phyloP scores from a whole-genome alignment of 2,329 filamentous ascomycete genomes.

The Ophiostoma himal-ulmi region DNA sequence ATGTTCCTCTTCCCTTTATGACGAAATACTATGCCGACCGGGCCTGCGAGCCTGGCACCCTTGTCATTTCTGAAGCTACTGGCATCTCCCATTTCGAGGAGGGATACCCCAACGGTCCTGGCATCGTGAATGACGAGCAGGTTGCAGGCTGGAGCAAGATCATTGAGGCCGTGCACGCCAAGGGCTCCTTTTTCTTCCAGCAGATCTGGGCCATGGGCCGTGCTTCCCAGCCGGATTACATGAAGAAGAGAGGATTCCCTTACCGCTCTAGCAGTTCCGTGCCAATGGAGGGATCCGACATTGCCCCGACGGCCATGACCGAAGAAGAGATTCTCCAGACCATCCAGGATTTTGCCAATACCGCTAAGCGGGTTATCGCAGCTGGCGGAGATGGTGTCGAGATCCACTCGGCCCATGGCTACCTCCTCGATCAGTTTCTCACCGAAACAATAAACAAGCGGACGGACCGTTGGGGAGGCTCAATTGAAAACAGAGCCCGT shows the following conservation, averaged over 20 bases:
- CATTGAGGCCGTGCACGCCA: neutral
- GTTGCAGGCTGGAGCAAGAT: neutral
- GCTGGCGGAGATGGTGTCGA: neutral
- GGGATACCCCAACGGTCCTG: neutral
- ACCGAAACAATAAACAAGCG: conserved; percentile 61
- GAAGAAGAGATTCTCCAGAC: neutral
- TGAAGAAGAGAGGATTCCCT: neutral
- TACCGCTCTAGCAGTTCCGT: neutral
- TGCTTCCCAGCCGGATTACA: neutral
- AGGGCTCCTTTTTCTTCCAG: neutral
- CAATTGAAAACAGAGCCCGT: conserved; percentile 65
- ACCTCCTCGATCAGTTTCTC: neutral
- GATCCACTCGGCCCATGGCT: neutral
- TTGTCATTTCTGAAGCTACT: neutral
- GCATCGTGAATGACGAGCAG: neutral
- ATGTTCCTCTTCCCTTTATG: neutral
- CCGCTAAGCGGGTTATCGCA: neutral
- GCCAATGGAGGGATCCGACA: neutral
- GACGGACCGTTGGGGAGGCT: conserved; percentile 62
- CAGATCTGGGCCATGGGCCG: neutral
- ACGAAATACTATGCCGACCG: neutral
- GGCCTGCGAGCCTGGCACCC: neutral
- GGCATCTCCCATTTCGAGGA: neutral
- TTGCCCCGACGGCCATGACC: neutral
- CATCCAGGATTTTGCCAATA: neutral